Base-by-base conservation (phyloP, 2,329 filamentous ascomycete genomes). In the Pseudogymnoascus verrucosus region DNA sequence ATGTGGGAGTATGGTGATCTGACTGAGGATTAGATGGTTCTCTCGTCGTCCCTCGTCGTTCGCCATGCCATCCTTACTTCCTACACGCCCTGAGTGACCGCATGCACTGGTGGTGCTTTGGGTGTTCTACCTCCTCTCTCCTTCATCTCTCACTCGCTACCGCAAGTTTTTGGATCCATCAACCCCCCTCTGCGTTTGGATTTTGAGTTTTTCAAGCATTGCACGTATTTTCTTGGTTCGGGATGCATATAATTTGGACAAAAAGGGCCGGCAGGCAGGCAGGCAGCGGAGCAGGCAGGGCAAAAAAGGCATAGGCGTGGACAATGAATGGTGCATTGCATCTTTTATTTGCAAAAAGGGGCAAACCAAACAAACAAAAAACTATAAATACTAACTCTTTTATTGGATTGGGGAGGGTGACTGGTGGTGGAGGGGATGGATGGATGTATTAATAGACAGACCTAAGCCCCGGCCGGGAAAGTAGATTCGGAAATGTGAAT, bases 1-100 rank as follows among this genome's bases (percentile, higher is more conserved):
- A 95, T 96, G 84, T 99, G 93, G 93, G 95, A 99, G 83, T 99
- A 98, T 77, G 95, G 95, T 69, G 95, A 98, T 75, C 82, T 96
- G 73, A 96, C 91, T 12, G 93, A 96, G 79, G 91, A 96, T 73
- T 92, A 86, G 44, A 28, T 28, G 23, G 2, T 23, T 54, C 44
- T 54, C 23, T 54, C 11, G 1, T n/a, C 12, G 21, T 47, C 42
- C 21, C 12, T 51, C 8, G 21, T 54, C 23, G 44, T 54, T 31
- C 23, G 14, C 23, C 14, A 16, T 54, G 23, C 44, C 14, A 21
- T 31, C 7, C 23, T 7, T 16, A 16, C 14, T 28, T n/a, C 14
- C 14, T 6, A 10, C 44, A 28, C 23, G 44, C 23, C 23, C 6
- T 31, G 23, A 16, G 23, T 28, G 14, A n/a, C 44, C 6, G 6